phyloP scores from a whole-genome alignment of 75 land plant genomes.

The Selaginella moellendorffii region DNA sequence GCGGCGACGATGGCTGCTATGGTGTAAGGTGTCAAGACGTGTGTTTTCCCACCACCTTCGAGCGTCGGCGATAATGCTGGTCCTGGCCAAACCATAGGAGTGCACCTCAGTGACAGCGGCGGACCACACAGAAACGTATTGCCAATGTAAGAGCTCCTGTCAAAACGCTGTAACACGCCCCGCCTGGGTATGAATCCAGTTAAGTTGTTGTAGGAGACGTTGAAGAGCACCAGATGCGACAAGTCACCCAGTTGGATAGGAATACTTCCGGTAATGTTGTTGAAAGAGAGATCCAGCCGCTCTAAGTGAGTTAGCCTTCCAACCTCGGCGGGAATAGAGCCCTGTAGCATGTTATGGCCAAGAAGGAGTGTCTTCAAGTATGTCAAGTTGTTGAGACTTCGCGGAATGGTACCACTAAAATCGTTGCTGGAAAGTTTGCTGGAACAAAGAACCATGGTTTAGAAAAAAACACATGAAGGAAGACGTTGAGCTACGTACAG shows the following conservation, averaged over 20 bases:
- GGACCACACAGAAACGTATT: slow-evolving; percentile 68
- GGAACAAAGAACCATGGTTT: too few relatives aligned
- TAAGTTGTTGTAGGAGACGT: slow-evolving; percentile 74
- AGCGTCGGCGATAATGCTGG: slow-evolving; percentile 6
- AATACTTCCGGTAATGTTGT: slow-evolving; percentile 48
- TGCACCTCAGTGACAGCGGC: slow-evolving; percentile 42
- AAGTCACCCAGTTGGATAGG: slow-evolving; percentile 51
- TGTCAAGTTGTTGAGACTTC: slow-evolving; percentile 45
- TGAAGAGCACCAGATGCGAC: slow-evolving; percentile 35
- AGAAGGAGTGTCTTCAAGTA: slow-evolving; percentile 41
- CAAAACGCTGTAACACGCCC: slow-evolving; percentile 36
- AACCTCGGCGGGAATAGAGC: slow-evolving; percentile 47
- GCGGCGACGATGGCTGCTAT: slow-evolving; percentile 81
- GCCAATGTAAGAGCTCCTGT: slow-evolving; percentile 35
- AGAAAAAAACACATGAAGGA: background rate
- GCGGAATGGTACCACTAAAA: slow-evolving; percentile 46
- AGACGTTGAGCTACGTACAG: slow-evolving; percentile 51
- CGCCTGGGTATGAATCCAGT: slow-evolving; percentile 53
- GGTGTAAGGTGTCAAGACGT: slow-evolving; percentile 40
- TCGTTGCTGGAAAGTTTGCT: slow-evolving; percentile 71
- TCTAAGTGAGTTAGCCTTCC: slow-evolving; percentile 31
- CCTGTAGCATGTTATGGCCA: slow-evolving; percentile 41
- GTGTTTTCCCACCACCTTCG: slow-evolving; percentile 16
- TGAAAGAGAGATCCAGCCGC: slow-evolving; percentile 49
- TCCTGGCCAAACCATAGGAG: background rate